Evolutionary conservation across 78 protist genomes (phyloP), one percentile per base, ranked within the genome.

Genomic region (Dictyostelium brefeldianum): DNA sequence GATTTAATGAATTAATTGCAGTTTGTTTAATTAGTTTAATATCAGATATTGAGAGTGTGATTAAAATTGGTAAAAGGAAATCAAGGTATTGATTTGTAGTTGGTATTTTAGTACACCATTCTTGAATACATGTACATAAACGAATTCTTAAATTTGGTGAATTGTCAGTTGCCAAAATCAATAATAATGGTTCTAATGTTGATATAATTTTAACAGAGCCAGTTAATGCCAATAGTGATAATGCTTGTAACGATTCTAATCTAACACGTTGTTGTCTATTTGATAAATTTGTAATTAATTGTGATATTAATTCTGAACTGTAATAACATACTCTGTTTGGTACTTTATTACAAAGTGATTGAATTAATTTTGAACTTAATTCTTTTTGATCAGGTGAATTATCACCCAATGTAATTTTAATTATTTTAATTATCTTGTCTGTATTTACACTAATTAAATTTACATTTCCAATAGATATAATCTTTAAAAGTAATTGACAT

Each of bases 241-340:
- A 31, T 50, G 93, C 93, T 11, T 53, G n/a, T 11, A 87, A 46
- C 12, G 93, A 74, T 12, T 48, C 70, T 51, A 74, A 77, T 47
- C 93, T 57, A n/a, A 87, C 80, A 51, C 57, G 59, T 64, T 87
- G 93, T 48, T 87, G 84, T 59, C 84, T 46, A 51, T 87, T 67
- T 8, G 46, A 5, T 0, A 87, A 50, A 77, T 77, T 59, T 1
- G 9, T 10, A 36, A 87, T 50, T 11, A 87, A n/a, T 15, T n/a
- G 47, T 4, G 56, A 4, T 7, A 78, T 47, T 5, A 87, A 31
- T 27, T 17, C 64, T 2, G 77, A 67, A 10, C 84, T 53, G 22
- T 29, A 77, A 20, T 59, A 46, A 7, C 50, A 27, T 11, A 77
- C 51, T 6, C 84, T 20, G 8, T 27, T 77, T 25, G 93, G 93